Conservation (phyloP, 2,329 filamentous ascomycete genomes). For the Parastagonospora nodorum region DNA sequence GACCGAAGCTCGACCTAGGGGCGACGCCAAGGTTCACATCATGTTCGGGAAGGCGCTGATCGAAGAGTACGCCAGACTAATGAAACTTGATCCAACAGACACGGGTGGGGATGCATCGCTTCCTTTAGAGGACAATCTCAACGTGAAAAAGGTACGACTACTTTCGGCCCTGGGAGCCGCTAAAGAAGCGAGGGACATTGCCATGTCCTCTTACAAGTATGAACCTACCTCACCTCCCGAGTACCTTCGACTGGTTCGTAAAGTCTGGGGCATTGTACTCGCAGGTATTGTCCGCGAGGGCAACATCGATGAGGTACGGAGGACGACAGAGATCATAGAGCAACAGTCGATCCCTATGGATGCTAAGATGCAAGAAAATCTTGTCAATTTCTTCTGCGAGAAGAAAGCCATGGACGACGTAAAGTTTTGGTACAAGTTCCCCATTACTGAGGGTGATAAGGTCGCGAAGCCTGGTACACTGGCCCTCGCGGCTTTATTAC, state of each 20-base stretch:
- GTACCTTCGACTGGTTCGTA: not conserved
- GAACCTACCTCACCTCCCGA: conserved; percentile 5
- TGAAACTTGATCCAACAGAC: not conserved
- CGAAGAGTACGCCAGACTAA: conserved; percentile 2
- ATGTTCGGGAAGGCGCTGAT: conserved; percentile 49
- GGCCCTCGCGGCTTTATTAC: conserved; percentile 62
- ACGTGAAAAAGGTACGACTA: conserved; percentile 19
- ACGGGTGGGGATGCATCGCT: not conserved
- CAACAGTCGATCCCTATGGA: conserved; percentile 46
- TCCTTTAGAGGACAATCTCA: not conserved
- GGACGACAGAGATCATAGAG: conserved; percentile 60
- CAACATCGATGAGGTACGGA: conserved; percentile 62
- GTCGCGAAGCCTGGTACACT: conserved; percentile 13
- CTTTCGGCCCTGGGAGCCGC: conserved; percentile 32
- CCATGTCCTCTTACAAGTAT: conserved; percentile 11
- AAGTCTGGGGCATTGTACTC: conserved; percentile 52
- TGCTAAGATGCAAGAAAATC: conserved; percentile 49
- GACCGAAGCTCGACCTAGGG: conserved; percentile 38
- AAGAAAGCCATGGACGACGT: conserved; percentile 64
- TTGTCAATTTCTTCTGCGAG: conserved; percentile 67
- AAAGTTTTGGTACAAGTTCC: conserved; percentile 69
- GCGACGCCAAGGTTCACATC: conserved; percentile 46
- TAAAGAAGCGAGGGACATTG: conserved; percentile 32
- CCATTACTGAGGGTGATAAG: conserved; percentile 30
- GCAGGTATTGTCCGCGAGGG: conserved; percentile 67